Conservation (phyloP, 1,139 yeast species). For the Petasospora fabianii region DNA sequence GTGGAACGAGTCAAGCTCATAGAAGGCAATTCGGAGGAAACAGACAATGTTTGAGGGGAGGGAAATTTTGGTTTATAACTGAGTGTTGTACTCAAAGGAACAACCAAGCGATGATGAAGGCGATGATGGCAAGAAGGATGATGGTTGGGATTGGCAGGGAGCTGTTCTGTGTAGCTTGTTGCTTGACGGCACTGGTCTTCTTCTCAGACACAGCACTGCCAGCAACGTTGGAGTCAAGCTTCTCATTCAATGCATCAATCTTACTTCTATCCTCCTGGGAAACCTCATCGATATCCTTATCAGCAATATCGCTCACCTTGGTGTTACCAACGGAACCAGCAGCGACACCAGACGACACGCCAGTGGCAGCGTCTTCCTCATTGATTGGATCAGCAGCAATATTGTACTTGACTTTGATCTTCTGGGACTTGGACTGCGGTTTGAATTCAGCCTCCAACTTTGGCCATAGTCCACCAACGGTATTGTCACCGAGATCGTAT, state of each 20-base stretch:
- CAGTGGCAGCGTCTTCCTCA: conserved; percentile 18
- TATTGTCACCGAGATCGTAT: conserved; percentile 46
- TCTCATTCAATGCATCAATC: conserved; percentile 42
- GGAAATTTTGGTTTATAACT: too few species aligned
- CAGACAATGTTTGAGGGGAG: too few species aligned
- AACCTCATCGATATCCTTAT: conserved; percentile 29
- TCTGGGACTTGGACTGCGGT: conserved; percentile 60
- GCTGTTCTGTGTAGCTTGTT: conserved; percentile 22
- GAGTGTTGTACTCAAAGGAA: conserved; percentile 49
- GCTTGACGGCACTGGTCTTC: conserved; percentile 14
- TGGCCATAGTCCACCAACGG: conserved; percentile 70
- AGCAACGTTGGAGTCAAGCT: conserved; percentile 35
- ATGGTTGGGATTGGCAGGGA: conserved; percentile 48
- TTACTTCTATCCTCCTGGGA: conserved; percentile 38
- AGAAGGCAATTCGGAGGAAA: too few species aligned
- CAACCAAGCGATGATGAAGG: conserved; percentile 60
- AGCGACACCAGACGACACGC: conserved; percentile 20
- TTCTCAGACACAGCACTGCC: conserved; percentile 17
- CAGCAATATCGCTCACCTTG: conserved; percentile 8
- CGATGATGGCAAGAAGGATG: conserved; percentile 48
- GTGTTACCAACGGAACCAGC: conserved; percentile 15
- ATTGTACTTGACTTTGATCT: conserved; percentile 72
- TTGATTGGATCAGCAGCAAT: conserved; percentile 13
- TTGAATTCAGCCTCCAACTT: conserved; percentile 62
- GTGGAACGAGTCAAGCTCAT: too few species aligned